phyloP scores from a whole-genome alignment of 495 filamentous ascomycete species.

The Diplogelasinospora grovesii region DNA sequence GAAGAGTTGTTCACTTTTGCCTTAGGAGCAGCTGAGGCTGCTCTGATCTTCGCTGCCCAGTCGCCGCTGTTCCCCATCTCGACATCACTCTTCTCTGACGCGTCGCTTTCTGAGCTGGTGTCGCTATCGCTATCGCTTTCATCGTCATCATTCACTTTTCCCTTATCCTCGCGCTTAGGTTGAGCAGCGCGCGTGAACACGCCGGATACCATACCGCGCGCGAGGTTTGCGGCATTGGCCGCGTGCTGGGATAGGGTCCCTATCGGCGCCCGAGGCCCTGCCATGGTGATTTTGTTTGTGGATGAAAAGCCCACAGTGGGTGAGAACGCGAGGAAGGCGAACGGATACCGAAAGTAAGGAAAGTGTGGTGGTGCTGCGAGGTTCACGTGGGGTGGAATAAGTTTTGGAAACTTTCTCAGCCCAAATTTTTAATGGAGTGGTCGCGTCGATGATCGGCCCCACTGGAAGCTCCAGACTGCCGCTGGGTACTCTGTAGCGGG shows the following conservation, averaged over 20 bases:
- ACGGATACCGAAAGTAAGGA: no score
- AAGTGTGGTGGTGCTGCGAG: no score
- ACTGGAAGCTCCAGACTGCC: no score
- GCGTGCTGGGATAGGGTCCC: conserved; percentile 26
- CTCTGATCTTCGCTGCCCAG: conserved; percentile 13
- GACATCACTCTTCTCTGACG: background rate
- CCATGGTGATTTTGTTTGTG: conserved; percentile 22
- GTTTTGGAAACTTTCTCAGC: no score
- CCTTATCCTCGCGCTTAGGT: conserved; percentile 18
- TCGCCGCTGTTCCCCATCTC: no score
- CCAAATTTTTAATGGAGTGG: no score
- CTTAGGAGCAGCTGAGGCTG: conserved; percentile 6
- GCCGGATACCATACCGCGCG: conserved; percentile 14
- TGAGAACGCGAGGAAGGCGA: conserved; percentile 1
- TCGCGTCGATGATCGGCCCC: no score
- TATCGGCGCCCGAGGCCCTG: conserved; percentile 27
- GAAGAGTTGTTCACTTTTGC: conserved; percentile 6
- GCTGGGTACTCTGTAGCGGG: no score
- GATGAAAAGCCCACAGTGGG: no score
- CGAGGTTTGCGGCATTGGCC: conserved; percentile 19
- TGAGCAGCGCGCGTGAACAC: conserved; percentile 11
- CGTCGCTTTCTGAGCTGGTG: conserved; percentile 22
- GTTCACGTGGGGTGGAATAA: no score
- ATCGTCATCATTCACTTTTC: background rate
- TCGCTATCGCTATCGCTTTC: conserved; percentile 17